Evolutionary conservation across 2,329 filamentous ascomycete species (phyloP).

Genomic region (Alternaria postmessia): DNA sequence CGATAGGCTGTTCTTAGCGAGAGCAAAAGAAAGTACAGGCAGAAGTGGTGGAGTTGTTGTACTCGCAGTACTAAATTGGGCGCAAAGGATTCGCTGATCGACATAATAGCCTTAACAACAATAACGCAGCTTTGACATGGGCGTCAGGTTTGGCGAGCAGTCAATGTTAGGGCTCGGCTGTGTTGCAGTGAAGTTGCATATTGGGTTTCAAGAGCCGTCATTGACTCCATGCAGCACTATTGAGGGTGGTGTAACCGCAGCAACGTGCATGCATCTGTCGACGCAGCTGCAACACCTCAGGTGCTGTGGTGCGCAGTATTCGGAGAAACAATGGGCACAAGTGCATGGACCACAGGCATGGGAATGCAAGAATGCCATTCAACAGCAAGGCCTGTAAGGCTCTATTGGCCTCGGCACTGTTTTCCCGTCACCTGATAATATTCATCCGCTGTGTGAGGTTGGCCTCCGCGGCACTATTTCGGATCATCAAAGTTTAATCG

Average conservation of each 20-base stretch:
- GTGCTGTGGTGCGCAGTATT: background rate
- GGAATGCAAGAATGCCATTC: constrained; percentile 1
- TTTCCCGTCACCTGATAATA: background rate
- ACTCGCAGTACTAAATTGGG: background rate
- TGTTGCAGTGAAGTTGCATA: background rate
- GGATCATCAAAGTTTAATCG: background rate
- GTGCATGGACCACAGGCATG: background rate
- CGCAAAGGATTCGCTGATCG: background rate
- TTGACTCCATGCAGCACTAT: background rate
- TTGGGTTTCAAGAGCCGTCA: background rate
- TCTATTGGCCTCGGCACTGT: background rate
- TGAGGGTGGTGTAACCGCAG: background rate
- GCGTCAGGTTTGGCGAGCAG: constrained; percentile 2
- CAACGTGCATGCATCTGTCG: background rate
- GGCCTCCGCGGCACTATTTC: background rate
- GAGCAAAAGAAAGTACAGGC: constrained; percentile 1
- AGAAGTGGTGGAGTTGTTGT: too few relatives aligned
- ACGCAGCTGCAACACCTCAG: background rate
- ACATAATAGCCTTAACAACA: background rate
- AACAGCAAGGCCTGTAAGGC: background rate
- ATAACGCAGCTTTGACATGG: background rate
- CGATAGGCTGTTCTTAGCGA: background rate
- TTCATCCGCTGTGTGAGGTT: background rate
- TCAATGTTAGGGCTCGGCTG: background rate
- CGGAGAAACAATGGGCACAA: constrained; percentile 4